phyloP scores from a whole-genome alignment of 2,329 filamentous ascomycete genomes.

The Pyrenochaeta sp. region DNA sequence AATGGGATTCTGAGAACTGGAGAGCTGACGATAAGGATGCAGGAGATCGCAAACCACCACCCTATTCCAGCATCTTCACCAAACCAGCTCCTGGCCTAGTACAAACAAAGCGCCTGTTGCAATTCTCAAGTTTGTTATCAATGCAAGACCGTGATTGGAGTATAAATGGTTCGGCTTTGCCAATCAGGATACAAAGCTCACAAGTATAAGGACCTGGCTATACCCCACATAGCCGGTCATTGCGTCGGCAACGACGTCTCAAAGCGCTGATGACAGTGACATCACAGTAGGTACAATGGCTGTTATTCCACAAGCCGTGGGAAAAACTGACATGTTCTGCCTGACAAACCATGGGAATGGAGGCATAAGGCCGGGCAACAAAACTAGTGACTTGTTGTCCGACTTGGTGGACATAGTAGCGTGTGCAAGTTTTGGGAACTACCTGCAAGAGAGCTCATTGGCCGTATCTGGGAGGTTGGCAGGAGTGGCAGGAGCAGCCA shows the following conservation, averaged over 20 bases:
- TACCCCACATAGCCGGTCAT: conserved; percentile 62
- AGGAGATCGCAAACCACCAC: neutral
- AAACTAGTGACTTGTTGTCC: conserved; percentile 52
- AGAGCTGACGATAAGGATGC: neutral
- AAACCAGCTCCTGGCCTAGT: neutral
- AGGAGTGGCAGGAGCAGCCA: conserved; percentile 56
- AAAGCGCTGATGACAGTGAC: conserved; percentile 58
- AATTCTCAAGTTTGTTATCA: conserved; percentile 1
- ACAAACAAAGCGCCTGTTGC: neutral
- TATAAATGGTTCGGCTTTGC: too few relatives aligned
- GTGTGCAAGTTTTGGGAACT: conserved; percentile 50
- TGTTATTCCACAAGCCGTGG: conserved; percentile 49
- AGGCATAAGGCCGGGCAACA: conserved; percentile 50
- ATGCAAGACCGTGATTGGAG: conserved; percentile 4
- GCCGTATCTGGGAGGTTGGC: conserved; percentile 56
- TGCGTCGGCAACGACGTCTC: conserved; percentile 62
- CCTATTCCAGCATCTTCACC: conserved; percentile 1
- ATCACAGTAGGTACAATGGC: conserved; percentile 60
- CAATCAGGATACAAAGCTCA: too few relatives aligned
- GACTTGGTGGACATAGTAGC: conserved; percentile 51
- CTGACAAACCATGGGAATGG: conserved; percentile 56
- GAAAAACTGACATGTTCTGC: conserved; percentile 49
- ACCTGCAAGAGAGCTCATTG: conserved; percentile 51
- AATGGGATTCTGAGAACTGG: too few relatives aligned
- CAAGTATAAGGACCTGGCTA: too few relatives aligned